Conservation (phyloP, 192 early-diverging fungal species). For the Polychytrium aggregatum region DNA sequence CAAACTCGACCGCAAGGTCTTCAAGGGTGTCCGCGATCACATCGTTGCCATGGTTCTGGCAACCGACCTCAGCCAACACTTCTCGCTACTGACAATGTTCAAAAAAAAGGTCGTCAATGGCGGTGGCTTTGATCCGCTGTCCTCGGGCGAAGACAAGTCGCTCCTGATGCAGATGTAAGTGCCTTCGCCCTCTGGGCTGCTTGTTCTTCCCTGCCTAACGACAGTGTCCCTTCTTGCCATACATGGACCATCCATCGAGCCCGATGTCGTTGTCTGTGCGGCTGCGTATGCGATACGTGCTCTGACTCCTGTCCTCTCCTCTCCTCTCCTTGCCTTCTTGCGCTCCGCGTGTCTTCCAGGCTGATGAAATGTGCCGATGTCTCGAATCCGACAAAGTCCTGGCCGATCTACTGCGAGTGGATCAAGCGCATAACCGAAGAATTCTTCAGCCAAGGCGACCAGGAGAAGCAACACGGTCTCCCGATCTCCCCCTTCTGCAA, state of each 20-base stretch:
- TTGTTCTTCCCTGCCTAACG: too few relatives aligned
- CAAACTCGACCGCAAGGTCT: constrained; percentile 23
- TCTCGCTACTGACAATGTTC: constrained; percentile 29
- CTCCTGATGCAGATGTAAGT: constrained; percentile 41
- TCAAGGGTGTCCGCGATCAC: constrained; percentile 21
- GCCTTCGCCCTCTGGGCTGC: too few relatives aligned
- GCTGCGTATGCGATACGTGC: not conserved
- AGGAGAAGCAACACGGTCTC: constrained; percentile 34
- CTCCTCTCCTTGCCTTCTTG: too few relatives aligned
- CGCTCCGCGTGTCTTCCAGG: too few relatives aligned
- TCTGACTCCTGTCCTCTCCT: not conserved
- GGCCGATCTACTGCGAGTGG: constrained; percentile 39
- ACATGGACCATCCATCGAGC: too few relatives aligned
- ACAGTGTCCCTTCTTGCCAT: too few relatives aligned
- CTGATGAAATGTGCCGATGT: constrained; percentile 50
- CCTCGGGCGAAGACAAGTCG: constrained; percentile 27
- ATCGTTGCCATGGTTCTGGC: constrained; percentile 50
- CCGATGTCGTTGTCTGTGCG: too few relatives aligned
- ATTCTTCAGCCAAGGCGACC: constrained; percentile 43
- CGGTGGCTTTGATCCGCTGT: constrained; percentile 31
- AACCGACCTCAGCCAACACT: constrained; percentile 40
- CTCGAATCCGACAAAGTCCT: constrained; percentile 44
- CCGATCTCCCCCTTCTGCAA: constrained; percentile 50
- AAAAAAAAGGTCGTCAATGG: constrained; percentile 37
- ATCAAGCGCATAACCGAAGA: constrained; percentile 38